These are phyloP conservation scores for Phyllosticta citriasiana DNA, from an alignment of 2,329 filamentous ascomycete genomes.

Conservation along the genomic window DNA sequence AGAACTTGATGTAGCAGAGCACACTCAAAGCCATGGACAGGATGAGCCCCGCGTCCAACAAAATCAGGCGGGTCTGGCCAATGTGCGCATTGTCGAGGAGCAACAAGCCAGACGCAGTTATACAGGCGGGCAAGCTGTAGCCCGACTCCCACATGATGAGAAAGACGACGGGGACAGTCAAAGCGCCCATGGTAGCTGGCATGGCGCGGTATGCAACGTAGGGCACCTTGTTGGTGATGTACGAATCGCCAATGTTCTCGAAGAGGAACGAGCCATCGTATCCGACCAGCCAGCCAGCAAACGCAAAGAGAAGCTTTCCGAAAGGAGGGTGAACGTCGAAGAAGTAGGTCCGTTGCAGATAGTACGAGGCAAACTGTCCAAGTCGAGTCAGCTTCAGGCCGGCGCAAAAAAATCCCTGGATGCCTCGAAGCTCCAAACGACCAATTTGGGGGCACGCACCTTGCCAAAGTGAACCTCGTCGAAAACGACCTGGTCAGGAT, in stretches of 20 bases:
- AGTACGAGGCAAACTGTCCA: slow-evolving; percentile 50
- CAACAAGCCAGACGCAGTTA: slow-evolving; percentile 75
- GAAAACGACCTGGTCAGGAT: slow-evolving; percentile 94
- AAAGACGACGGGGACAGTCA: slow-evolving; percentile 91
- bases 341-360: slow-evolving; percentile 95
- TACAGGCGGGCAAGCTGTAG: slow-evolving; percentile 86
- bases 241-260: slow-evolving; percentile 98
- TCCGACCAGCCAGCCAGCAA: slow-evolving; percentile 94
- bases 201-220: slow-evolving; percentile 93
- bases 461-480: slow-evolving; percentile 99
- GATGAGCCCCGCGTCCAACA: slow-evolving; percentile 88
- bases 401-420: not conserved
- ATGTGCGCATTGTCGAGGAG: slow-evolving; percentile 97
- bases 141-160: slow-evolving; percentile 99
- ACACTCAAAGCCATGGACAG: slow-evolving; percentile 94
- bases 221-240: slow-evolving; percentile 91
- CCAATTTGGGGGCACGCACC: slow-evolving; percentile 44
- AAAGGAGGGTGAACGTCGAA: slow-evolving; percentile 99
- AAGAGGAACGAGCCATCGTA: slow-evolving; percentile 97
- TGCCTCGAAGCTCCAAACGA: not conserved
- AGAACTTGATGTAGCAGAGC: slow-evolving; percentile 92
- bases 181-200: slow-evolving; percentile 79
- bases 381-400: slow-evolving; percentile 5
- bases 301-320: slow-evolving; percentile 92
- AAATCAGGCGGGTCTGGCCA: slow-evolving; percentile 87